A percentile compares a stretch with the other conserved stretches of the same genome.
phyloP scores from a whole-genome alignment of 225 moss, liverwort and hornwort genomes.

The Bryum argenteum region DNA sequence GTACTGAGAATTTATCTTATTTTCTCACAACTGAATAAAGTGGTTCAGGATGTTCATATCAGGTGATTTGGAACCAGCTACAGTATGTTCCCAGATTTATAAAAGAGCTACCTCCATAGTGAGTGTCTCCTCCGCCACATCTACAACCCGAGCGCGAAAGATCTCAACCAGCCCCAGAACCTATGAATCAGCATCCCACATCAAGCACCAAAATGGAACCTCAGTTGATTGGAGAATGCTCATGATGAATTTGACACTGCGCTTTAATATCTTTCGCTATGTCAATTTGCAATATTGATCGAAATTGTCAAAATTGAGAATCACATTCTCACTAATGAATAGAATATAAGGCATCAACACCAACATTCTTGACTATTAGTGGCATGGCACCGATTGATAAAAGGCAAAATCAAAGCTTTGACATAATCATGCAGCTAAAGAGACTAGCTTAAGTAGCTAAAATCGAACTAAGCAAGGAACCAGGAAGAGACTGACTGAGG shows the following conservation, averaged over 20 bases:
- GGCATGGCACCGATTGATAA: too few relatives aligned
- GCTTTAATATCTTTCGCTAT: not conserved
- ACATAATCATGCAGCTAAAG: too few relatives aligned
- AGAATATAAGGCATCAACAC: not conserved
- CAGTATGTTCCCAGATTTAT: not conserved
- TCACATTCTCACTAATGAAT: not conserved
- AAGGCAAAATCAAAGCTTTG: too few relatives aligned
- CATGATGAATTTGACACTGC: not conserved
- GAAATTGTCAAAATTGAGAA: not conserved
- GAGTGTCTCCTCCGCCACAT: slow-evolving; percentile 74
- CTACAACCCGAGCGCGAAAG: slow-evolving; percentile 77
- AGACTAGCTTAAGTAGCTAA: too few relatives aligned
- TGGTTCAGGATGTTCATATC: not conserved
- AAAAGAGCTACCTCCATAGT: slow-evolving; percentile 64
- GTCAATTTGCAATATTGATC: not conserved
- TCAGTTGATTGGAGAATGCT: too few relatives aligned
- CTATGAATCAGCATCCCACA: slow-evolving; percentile 29
- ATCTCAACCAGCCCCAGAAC: slow-evolving; percentile 70
- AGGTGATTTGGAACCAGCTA: not conserved
- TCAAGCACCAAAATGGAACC: slow-evolving; percentile 14
- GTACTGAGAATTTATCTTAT: too few relatives aligned
- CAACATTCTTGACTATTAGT: too few relatives aligned
- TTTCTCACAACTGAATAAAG: not conserved
- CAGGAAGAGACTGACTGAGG: not conserved
- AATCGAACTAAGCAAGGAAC: too few relatives aligned